A percentile compares a stretch with the other conserved stretches of the same genome.
Conservation (phyloP, 1,284 basidiomycete genomes). For the Chondrostereum purpureum region DNA sequence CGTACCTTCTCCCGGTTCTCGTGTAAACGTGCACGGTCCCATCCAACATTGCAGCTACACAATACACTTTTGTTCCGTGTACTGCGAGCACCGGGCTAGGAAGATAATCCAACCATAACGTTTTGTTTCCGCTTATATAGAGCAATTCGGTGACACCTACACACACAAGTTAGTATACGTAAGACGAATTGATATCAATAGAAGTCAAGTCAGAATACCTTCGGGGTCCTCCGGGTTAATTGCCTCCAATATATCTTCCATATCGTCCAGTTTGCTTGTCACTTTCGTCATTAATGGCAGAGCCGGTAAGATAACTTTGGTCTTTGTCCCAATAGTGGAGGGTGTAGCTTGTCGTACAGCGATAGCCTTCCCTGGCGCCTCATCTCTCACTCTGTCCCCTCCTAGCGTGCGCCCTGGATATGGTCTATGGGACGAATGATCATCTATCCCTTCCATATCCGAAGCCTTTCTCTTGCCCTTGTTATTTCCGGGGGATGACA, state of each 20-base stretch:
- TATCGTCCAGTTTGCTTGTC: constrained; percentile 50
- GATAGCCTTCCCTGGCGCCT: constrained; percentile 47
- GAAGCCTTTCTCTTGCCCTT: constrained; percentile 47
- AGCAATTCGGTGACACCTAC: constrained; percentile 64
- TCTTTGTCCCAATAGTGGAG: constrained; percentile 12
- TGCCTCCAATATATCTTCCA: constrained; percentile 68
- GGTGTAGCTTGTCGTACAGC: constrained; percentile 13
- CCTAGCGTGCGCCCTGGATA: constrained; percentile 47
- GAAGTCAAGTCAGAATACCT: no score
- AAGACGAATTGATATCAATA: no score
- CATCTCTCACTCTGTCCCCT: constrained; percentile 54
- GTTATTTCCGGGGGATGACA: constrained; percentile 15
- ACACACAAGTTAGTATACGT: not conserved
- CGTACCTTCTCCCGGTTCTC: constrained; percentile 69
- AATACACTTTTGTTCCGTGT: constrained; percentile 60
- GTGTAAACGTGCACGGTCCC: constrained; percentile 77
- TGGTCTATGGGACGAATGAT: constrained; percentile 22
- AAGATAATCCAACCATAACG: constrained; percentile 86
- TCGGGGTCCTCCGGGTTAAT: constrained; percentile 64
- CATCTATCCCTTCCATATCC: constrained; percentile 38
- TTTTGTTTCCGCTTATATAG: constrained; percentile 56
- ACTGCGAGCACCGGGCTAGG: constrained; percentile 63
- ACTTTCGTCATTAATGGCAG: constrained; percentile 43
- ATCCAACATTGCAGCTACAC: constrained; percentile 73
- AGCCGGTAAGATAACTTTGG: constrained; percentile 28